These are phyloP conservation scores for Acer negundo DNA, from an alignment of 345 rosid genomes.

Conservation along the genomic window DNA sequence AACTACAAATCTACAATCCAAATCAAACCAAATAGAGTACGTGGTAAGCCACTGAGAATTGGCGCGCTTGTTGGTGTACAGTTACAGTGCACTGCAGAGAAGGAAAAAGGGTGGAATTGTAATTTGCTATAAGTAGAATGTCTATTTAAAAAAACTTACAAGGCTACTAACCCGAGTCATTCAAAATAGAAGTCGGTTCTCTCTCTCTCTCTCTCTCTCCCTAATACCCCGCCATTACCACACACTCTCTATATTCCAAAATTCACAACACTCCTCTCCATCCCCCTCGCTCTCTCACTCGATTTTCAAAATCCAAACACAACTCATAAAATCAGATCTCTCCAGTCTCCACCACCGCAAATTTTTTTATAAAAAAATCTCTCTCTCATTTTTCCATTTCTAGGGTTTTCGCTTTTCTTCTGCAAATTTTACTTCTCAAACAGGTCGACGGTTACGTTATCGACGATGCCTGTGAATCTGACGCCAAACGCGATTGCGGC, in stretches of 20 bases:
- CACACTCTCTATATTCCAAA: not conserved
- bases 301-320: not conserved
- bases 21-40: no score
- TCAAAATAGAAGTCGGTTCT: slow-evolving; percentile 11
- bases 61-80: no score
- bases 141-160: not conserved
- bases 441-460: not conserved
- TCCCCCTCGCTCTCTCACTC: no score
- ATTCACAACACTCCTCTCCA: not conserved
- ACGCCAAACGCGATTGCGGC: slow-evolving; percentile 66
- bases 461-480: slow-evolving; percentile 68
- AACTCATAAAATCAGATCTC: not conserved
- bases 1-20: no score
- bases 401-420: slow-evolving; percentile 8
- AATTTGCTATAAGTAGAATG: not conserved
- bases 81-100: not conserved
- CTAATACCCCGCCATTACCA: not conserved
- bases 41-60: no score
- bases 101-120: not conserved
- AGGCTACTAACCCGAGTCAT: not conserved
- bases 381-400: not conserved
- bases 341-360: no score
- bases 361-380: not conserved
- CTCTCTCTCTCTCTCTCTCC: not conserved
- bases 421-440: not conserved